A percentile compares a stretch with the other conserved stretches of the same genome.
Conservation (phyloP, 306 rosid genomes). For the Quercus alba region DNA sequence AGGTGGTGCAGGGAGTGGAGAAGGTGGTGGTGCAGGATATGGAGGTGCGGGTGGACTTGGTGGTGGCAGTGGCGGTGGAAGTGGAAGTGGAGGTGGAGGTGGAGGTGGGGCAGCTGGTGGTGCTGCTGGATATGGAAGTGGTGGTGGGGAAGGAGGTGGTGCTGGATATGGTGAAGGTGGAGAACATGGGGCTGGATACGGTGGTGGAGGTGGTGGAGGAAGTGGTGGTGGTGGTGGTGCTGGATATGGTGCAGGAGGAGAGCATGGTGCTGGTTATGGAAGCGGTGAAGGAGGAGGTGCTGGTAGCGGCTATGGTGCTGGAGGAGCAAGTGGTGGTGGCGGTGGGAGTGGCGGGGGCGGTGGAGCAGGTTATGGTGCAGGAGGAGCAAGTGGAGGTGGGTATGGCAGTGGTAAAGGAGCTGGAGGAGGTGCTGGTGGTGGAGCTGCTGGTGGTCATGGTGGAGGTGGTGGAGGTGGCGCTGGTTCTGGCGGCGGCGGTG, state of each 20-base stretch:
- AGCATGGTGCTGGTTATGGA: conserved; percentile 29
- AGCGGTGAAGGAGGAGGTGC: conserved; percentile 21
- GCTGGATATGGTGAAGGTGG: conserved; percentile 7
- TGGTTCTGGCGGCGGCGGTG: conserved; percentile 30
- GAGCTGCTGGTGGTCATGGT: conserved; percentile 28
- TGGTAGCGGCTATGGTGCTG: conserved; percentile 28
- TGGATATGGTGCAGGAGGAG: neutral
- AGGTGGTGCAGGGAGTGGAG: conserved; percentile 26
- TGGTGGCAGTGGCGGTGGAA: conserved; percentile 34
- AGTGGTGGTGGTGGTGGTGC: conserved; percentile 18
- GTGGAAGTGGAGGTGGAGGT: conserved; percentile 31
- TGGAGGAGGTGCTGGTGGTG: conserved; percentile 33
- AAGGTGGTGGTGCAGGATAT: conserved; percentile 18
- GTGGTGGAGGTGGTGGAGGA: conserved; percentile 29
- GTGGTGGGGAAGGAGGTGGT: conserved; percentile 24
- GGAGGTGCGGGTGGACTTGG: conserved; percentile 4
- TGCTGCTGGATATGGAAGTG: conserved; percentile 32
- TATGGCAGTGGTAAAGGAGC: conserved; percentile 38
- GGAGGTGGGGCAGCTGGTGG: conserved; percentile 35
- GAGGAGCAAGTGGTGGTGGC: conserved; percentile 30
- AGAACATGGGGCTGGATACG: conserved; percentile 3
- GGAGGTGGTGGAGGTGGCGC: conserved; percentile 23
- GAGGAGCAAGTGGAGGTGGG: conserved; percentile 47
- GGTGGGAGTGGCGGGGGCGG: conserved; percentile 31
- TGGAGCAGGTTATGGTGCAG: conserved; percentile 25